These are phyloP conservation scores for Curvularia spicifera DNA, from an alignment of 2,329 filamentous ascomycete species.

Conservation along the genomic window DNA sequence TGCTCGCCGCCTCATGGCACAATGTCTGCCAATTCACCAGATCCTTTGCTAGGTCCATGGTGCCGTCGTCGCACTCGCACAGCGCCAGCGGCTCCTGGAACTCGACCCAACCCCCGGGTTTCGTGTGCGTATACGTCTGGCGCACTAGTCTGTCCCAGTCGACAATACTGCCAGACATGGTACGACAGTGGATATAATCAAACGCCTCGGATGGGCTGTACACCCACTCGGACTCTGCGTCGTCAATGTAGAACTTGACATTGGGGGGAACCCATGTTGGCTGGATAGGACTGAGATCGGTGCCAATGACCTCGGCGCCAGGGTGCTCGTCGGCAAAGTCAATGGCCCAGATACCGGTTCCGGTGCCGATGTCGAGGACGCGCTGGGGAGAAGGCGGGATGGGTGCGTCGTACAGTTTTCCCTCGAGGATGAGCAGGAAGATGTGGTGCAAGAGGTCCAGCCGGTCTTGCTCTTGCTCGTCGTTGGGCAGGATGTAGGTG, in stretches of 20 bases:
- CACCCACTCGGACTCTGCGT: conserved; percentile 51
- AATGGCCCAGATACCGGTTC: conserved; percentile 51
- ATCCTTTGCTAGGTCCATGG: conserved; percentile 32
- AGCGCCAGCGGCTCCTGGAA: conserved; percentile 47
- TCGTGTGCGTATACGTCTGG: conserved; percentile 36
- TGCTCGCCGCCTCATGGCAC: conserved; percentile 36
- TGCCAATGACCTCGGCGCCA: conserved; percentile 44
- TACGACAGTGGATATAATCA: conserved; percentile 46
- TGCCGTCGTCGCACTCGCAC: conserved; percentile 42
- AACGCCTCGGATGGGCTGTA: conserved; percentile 43
- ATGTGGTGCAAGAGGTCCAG: conserved; percentile 50
- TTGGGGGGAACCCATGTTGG: conserved; percentile 51
- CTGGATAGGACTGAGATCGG: conserved; percentile 49
- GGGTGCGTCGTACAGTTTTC: conserved; percentile 47
- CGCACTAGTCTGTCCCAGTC: conserved; percentile 43
- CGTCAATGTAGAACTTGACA: conserved; percentile 52
- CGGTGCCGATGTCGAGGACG: conserved; percentile 50
- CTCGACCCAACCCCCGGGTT: conserved; percentile 46
- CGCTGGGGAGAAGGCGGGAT: conserved; percentile 27
- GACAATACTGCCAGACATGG: conserved; percentile 37
- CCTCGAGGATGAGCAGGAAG: conserved; percentile 45
- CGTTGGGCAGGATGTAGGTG: conserved; percentile 47
- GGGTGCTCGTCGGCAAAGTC: conserved; percentile 49
- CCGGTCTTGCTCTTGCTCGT: conserved; percentile 49
- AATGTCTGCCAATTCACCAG: conserved; percentile 38